Evolutionary conservation across 352 stramenopile species (phyloP).

Genomic region (Phytopythium ostracodes): DNA sequence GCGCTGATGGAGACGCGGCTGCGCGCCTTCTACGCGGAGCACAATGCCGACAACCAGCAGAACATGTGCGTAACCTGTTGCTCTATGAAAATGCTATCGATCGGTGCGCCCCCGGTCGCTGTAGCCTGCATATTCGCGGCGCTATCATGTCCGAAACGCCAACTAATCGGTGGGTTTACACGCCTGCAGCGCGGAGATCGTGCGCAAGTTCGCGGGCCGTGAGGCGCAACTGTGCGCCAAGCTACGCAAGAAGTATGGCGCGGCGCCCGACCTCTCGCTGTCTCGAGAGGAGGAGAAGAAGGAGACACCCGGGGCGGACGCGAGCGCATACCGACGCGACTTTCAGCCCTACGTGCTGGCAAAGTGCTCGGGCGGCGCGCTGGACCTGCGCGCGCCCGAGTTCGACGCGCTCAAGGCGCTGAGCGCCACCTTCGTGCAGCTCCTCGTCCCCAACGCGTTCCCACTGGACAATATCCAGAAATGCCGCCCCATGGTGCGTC

Average conservation of each 20-base stretch:
- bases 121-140: background rate
- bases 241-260: conserved; percentile 77
- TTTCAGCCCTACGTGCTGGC: conserved; percentile 27
- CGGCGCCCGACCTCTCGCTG: conserved; percentile 31
- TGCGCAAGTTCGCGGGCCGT: conserved; percentile 58
- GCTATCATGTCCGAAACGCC: background rate
- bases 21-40: conserved; percentile 64
- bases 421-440: conserved; percentile 11
- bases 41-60: conserved; percentile 73
- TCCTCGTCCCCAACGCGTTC: conserved; percentile 23
- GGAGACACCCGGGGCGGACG: background rate
- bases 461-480: conserved; percentile 89
- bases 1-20: conserved; percentile 42
- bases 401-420: conserved; percentile 65
- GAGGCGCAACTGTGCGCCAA: conserved; percentile 63
- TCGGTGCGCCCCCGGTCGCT: background rate
- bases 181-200: conserved; percentile 51
- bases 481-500: conserved; percentile 66
- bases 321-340: conserved; percentile 26
- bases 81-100: background rate
- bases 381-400: conserved; percentile 47
- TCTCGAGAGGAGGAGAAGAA: background rate
- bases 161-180: background rate
- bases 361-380: conserved; percentile 8
- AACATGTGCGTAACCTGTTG: conserved; percentile 56